Base-by-base conservation (phyloP, 495 filamentous ascomycete genomes). In the Lichenothelia convexa region DNA sequence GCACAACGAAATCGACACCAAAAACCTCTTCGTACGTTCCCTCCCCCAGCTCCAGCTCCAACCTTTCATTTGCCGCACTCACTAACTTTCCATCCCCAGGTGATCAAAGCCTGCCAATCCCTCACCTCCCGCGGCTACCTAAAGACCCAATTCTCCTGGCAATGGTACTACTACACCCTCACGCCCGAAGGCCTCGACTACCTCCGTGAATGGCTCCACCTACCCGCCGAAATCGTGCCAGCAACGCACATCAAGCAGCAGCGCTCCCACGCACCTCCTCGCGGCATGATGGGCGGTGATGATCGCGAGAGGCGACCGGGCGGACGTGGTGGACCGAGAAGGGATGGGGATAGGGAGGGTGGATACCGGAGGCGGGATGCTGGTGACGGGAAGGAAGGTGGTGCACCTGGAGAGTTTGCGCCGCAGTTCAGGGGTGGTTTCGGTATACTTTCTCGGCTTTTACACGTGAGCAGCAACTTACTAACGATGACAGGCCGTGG, bases 161-260 rank as follows among this genome's bases (percentile, higher is more conserved):
- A 97, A 71, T 95, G 86, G 77, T 97, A 94, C 76, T 97, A 97
- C 79, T 97, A 97, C 78, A 97, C 91, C 63, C 77, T 97, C 59
- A 97, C 89, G 60, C 84, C 85, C 51, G 87, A 94, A 63, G 89
- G 89, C 70, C 86, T 97, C 58, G 87, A 94, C 73, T 97, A 95
- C 75, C 85, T 97, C 60, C 91, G 89, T 51, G 89, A 97, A 71
- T 97, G 89, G 89, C 87, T 95, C 47, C 89, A 97, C 72, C 78
- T 95, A 51, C 89, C 89, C 60, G 89, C 91, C 56, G 89, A 97
- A 74, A 93, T 97, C 60, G 89, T 97, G 50, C 89, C 89, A 40
- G 83, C 89, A 48, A 97, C 89, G 55, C 89, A 97, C 75, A 93
- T 97, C 72, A 97, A 97, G 79, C 84, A 93, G 70, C 85, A 94